Conservation (phyloP, 805 yeast genomes). For the Lipomyces mesembrius region DNA sequence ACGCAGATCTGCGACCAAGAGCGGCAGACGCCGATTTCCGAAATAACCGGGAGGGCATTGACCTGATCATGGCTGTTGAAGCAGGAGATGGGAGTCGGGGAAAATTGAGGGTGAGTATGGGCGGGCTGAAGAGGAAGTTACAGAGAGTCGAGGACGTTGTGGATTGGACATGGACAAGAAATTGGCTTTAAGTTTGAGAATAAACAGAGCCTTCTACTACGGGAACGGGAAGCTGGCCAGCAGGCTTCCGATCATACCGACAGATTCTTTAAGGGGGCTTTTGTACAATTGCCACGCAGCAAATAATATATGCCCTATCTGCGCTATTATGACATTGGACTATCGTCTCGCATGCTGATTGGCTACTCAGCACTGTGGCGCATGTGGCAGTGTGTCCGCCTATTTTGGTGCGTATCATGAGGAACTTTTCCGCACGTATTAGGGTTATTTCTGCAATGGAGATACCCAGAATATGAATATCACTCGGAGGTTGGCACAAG, state of each 20-base stretch:
- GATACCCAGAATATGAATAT: background rate
- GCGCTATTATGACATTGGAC: background rate
- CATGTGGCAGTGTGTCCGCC: too few relatives aligned
- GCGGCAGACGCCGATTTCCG: slow-evolving; percentile 14
- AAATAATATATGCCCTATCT: background rate
- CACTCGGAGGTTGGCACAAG: too few relatives aligned
- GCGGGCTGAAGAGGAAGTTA: background rate
- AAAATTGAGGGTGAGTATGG: background rate
- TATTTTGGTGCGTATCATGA: background rate
- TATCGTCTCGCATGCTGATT: background rate
- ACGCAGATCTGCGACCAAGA: slow-evolving; percentile 19
- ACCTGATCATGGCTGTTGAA: slow-evolving; percentile 19
- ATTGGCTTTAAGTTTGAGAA: too few relatives aligned
- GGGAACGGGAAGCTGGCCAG: background rate
- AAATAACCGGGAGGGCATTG: slow-evolving; percentile 11
- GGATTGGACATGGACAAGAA: too few relatives aligned
- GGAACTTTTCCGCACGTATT: too few relatives aligned
- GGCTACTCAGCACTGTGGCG: background rate
- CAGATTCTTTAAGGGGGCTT: too few relatives aligned
- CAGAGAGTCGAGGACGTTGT: background rate
- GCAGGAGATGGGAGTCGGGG: slow-evolving; percentile 2
- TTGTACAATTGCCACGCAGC: too few relatives aligned
- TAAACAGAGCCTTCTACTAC: too few relatives aligned
- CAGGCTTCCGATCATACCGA: background rate
- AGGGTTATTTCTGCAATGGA: too few relatives aligned